Evolutionary conservation across 2,329 filamentous ascomycete genomes (phyloP).

Genomic region (Podosphaera xanthii): DNA sequence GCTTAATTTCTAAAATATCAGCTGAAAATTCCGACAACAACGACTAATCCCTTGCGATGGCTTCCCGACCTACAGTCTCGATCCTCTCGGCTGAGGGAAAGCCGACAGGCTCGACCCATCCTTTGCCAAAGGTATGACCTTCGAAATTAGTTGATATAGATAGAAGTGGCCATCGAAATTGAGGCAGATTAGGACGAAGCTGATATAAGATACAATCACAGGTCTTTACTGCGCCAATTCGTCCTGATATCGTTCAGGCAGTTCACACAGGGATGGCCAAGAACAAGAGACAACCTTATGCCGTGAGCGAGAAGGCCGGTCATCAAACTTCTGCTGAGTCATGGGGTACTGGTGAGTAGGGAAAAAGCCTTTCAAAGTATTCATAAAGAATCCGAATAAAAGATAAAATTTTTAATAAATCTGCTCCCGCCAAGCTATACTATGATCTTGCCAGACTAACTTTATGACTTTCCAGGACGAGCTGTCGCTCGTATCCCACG

Average conservation of each 20-base stretch:
- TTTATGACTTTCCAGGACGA: slow-evolving; percentile 39
- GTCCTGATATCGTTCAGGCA: slow-evolving; percentile 88
- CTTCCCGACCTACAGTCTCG: slow-evolving; percentile 90
- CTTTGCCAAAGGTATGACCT: slow-evolving; percentile 46
- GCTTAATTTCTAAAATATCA: too few relatives aligned
- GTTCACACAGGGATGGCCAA: slow-evolving; percentile 98
- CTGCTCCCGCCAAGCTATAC: too few relatives aligned
- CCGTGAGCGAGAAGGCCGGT: slow-evolving; percentile 99
- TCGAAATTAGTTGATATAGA: neutral
- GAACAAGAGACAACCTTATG: slow-evolving; percentile 99
- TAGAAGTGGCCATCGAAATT: neutral
- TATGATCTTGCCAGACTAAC: slow-evolving; percentile 6
- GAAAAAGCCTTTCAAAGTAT: neutral
- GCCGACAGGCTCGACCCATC: slow-evolving; percentile 69
- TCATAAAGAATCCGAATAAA: too few relatives aligned
- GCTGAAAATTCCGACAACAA: neutral
- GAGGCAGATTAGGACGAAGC: neutral
- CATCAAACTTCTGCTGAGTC: slow-evolving; percentile 99
- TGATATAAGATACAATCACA: slow-evolving; percentile 10
- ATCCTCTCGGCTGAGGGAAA: slow-evolving; percentile 93
- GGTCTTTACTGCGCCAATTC: slow-evolving; percentile 95
- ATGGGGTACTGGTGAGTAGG: slow-evolving; percentile 84
- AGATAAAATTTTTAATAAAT: too few relatives aligned
- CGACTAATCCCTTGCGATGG: slow-evolving; percentile 31
- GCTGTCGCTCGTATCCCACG: slow-evolving; percentile 99